A percentile compares a stretch with the other conserved stretches of the same genome.
phyloP scores from a whole-genome alignment of 1,139 yeast genomes.

The Debaryomyces sp. region DNA sequence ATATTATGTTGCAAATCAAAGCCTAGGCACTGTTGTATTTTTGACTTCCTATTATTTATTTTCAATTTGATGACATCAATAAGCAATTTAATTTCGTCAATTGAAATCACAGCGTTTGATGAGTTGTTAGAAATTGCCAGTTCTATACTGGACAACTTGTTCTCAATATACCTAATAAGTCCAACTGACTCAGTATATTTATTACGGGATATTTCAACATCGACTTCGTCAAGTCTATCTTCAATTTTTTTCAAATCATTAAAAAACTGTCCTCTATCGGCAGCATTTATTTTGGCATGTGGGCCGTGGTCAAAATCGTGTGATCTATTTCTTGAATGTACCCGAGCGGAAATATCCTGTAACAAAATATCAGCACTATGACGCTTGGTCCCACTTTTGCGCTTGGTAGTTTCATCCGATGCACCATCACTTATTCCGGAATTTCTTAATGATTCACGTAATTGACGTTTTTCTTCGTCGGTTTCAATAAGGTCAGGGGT shows the following conservation, averaged over 20 bases:
- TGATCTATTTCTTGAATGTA: conserved; percentile 58
- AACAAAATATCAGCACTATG: conserved; percentile 44
- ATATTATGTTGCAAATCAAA: conserved; percentile 44
- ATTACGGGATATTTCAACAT: conserved; percentile 65
- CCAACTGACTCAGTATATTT: conserved; percentile 59
- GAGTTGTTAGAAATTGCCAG: conserved; percentile 13
- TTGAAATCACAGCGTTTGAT: conserved; percentile 9
- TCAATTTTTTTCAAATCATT: conserved; percentile 56
- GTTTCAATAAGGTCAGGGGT: conserved; percentile 21
- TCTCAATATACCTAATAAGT: conserved; percentile 46
- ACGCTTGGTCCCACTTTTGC: conserved; percentile 34
- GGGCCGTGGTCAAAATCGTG: conserved; percentile 39
- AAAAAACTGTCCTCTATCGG: conserved; percentile 35
- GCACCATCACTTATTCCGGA: conserved; percentile 33
- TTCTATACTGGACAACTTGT: conserved; percentile 31
- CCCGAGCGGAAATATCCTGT: conserved; percentile 57
- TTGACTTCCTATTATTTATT: conserved; percentile 37
- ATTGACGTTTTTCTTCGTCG: conserved; percentile 42
- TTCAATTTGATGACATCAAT: conserved; percentile 47
- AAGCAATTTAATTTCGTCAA: conserved; percentile 40
- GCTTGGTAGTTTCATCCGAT: conserved; percentile 30
- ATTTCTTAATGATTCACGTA: conserved; percentile 43
- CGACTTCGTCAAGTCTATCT: conserved; percentile 67
- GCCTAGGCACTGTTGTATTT: conserved; percentile 39
- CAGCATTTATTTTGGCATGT: conserved; percentile 10